Conservation (phyloP, 495 filamentous ascomycete genomes). For the Daldinia vernicosa region DNA sequence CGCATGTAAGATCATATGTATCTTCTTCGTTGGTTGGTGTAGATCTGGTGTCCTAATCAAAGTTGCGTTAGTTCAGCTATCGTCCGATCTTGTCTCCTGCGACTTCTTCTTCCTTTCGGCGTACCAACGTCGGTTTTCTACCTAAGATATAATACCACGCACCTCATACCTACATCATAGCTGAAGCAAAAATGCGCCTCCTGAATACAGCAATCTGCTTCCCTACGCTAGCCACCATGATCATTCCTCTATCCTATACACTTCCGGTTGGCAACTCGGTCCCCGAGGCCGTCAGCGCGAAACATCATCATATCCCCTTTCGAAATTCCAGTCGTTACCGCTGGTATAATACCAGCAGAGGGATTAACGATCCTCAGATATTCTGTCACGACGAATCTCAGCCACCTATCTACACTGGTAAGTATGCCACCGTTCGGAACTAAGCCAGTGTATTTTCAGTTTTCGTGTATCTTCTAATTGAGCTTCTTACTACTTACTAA, state of each 20-base stretch:
- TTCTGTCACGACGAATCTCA: slow-evolving; percentile 29
- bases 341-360: slow-evolving; percentile 16
- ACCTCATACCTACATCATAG: neutral
- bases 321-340: neutral
- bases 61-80: neutral
- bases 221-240: neutral
- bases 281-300: neutral
- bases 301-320: slow-evolving; percentile 1
- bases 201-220: neutral
- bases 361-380: slow-evolving; percentile 21
- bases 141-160: neutral
- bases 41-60: neutral
- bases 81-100: neutral
- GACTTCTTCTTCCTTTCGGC: neutral
- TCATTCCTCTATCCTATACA: neutral
- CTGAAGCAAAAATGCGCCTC: slow-evolving; percentile 9
- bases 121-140: neutral
- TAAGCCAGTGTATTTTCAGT: neutral
- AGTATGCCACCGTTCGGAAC: neutral
- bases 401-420: slow-evolving; percentile 26
- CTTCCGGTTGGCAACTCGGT: neutral
- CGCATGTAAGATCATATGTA: neutral
- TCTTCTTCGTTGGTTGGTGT: neutral
- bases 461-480: neutral
- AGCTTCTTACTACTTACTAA: slow-evolving; percentile 3